Conservation (phyloP, 805 yeast genomes). For the Starmerella gropengiesseri region DNA sequence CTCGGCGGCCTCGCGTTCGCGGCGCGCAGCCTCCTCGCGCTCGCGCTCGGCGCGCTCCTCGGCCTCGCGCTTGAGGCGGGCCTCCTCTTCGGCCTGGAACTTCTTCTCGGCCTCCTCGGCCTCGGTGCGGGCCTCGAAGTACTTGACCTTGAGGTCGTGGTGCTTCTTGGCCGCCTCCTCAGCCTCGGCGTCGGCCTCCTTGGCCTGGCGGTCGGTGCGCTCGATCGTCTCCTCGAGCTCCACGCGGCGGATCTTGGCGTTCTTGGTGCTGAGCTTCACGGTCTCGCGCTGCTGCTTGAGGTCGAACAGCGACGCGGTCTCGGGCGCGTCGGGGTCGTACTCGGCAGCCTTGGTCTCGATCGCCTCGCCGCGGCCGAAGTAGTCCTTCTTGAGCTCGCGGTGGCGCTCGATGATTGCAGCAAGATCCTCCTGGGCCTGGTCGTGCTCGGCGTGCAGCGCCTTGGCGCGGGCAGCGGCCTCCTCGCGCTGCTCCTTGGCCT, state of each 20-base stretch:
- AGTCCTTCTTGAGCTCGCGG: slow-evolving; percentile 23
- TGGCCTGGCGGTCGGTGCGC: slow-evolving; percentile 17
- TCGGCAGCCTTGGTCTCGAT: slow-evolving; percentile 25
- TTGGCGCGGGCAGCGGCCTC: slow-evolving; percentile 18
- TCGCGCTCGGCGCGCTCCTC: slow-evolving; percentile 18
- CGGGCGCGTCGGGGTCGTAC: slow-evolving; percentile 23
- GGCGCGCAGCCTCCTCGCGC: slow-evolving; percentile 16
- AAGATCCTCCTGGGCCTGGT: slow-evolving; percentile 22
- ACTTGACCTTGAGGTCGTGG: slow-evolving; percentile 27
- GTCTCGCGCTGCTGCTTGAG: slow-evolving; percentile 44
- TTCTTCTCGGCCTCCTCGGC: slow-evolving; percentile 22
- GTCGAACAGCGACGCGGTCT: slow-evolving; percentile 27
- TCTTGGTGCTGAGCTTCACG: slow-evolving; percentile 18
- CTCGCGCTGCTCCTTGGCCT: slow-evolving; percentile 20
- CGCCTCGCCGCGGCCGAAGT: slow-evolving; percentile 20
- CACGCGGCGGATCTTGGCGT: slow-evolving; percentile 16
- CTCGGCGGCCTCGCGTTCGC: slow-evolving; percentile 17
- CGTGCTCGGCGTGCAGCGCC: slow-evolving; percentile 16
- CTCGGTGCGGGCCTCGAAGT: slow-evolving; percentile 24
- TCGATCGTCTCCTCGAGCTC: slow-evolving; percentile 15
- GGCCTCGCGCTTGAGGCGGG: slow-evolving; percentile 21
- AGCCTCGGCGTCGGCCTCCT: slow-evolving; percentile 21
- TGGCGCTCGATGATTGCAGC: slow-evolving; percentile 22
- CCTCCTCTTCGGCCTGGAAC: slow-evolving; percentile 21
- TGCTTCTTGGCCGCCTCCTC: slow-evolving; percentile 28